Evolutionary conservation across 2,329 filamentous ascomycete species (phyloP).

Genomic region (Zopfia rhizophila): DNA sequence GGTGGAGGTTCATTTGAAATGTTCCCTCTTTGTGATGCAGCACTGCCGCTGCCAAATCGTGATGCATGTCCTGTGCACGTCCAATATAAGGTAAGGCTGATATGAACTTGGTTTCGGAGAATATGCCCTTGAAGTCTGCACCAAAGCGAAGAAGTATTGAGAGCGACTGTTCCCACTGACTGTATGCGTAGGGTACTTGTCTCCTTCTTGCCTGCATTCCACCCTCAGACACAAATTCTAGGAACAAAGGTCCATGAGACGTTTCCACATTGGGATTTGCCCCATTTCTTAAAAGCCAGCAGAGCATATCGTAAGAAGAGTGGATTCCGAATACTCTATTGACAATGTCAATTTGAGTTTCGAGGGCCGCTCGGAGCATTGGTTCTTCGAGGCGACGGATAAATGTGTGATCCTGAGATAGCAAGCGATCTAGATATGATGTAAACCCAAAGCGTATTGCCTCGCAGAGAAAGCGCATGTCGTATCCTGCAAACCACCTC

Average conservation of each 20-base stretch:
- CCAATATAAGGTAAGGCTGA: constrained; percentile 1
- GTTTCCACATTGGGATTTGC: constrained; percentile 2
- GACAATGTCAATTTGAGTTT: not conserved
- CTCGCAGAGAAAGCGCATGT: not conserved
- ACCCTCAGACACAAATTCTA: not conserved
- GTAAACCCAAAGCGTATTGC: not conserved
- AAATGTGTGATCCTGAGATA: not conserved
- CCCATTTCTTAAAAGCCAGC: constrained; percentile 5
- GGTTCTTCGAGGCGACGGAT: not conserved
- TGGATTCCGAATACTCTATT: constrained; percentile 1
- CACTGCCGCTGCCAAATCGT: not conserved
- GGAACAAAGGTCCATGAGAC: not conserved
- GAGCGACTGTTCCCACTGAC: constrained; percentile 5
- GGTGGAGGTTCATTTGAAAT: constrained; percentile 2
- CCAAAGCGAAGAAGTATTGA: constrained; percentile 1
- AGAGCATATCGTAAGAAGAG: not conserved
- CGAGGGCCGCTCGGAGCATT: constrained; percentile 1
- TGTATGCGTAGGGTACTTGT: not conserved
- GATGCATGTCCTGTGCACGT: not conserved
- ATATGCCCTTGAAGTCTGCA: not conserved
- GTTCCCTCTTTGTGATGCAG: too few species aligned
- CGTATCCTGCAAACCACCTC: too few species aligned
- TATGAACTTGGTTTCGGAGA: constrained; percentile 2
- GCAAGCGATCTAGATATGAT: not conserved
- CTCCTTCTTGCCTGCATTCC: not conserved